Evolutionary conservation across 1,284 basidiomycete genomes (phyloP), one percentile per base, ranked within the genome.

Genomic region (Hymenochaete sp.): DNA sequence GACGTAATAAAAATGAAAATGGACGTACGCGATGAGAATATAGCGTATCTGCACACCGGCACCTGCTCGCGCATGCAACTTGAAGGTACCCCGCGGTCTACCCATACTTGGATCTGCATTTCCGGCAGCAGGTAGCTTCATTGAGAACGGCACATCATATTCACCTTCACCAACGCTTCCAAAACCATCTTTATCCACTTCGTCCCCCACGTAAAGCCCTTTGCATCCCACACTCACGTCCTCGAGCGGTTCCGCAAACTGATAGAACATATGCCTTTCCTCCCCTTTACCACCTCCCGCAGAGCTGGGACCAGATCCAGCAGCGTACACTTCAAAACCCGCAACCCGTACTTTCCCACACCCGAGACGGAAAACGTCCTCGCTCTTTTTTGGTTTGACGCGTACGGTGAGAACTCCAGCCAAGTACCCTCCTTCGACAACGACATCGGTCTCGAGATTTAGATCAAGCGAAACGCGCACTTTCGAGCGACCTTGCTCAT

Each of bases 401-500:
- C 72, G 71, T 40, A 96, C 65, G 48, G 82, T 77, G 63, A 95
- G 66, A 31, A 73, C 65, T 0, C 93, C 93, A 40, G 75, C 73
- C 33, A 96, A 62, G 52, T 73, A 70, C 1, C 82, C 82, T 1
- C 92, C 92, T 63, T 96, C 90, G 1, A 95, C 83, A 48, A 80
- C 82, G 3, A 79, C 71, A 52, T 89, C 75, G 50, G 77, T 80
- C 53, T 91, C 82, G 32, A 93, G 71, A 4, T 81, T 66, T 19
- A 97, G 75, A 55, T 96, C 90, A 5, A 96, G 70, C 57, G 89
- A 84, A 1, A 96, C 85, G 24, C 89, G 79, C 2, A 89, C 79
- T 24, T 70, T 70, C 9, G 69, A 55, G 67, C 83, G 75, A 38
- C 77, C 75, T 62, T 82, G 76, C 66, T 89, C 76, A 22, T 44